phyloP scores from a whole-genome alignment of 2,329 filamentous ascomycete genomes.

The Monosporascus cannonballus region DNA sequence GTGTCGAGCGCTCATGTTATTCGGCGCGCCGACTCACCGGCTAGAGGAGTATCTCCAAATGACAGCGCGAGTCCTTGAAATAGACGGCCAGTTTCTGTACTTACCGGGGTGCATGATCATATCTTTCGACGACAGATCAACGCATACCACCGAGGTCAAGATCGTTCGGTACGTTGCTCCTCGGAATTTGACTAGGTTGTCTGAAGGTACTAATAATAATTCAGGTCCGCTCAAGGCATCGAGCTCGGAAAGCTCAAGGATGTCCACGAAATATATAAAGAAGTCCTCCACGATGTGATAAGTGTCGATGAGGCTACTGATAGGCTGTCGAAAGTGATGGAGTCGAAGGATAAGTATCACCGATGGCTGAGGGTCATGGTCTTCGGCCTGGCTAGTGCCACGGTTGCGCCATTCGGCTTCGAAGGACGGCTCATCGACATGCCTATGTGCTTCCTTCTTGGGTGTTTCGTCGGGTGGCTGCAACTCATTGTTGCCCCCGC shows the following conservation, averaged over 20 bases:
- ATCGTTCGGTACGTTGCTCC: constrained; percentile 47
- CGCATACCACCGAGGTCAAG: constrained; percentile 76
- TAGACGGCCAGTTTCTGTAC: constrained; percentile 82
- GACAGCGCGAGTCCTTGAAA: constrained; percentile 77
- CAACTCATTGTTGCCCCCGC: constrained; percentile 69
- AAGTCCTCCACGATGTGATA: constrained; percentile 66
- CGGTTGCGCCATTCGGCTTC: constrained; percentile 24
- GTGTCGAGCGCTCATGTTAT: constrained; percentile 78
- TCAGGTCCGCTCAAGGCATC: constrained; percentile 52
- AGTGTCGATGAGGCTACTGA: constrained; percentile 23
- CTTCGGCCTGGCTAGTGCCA: constrained; percentile 22
- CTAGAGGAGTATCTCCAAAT: constrained; percentile 86
- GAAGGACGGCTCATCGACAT: constrained; percentile 23
- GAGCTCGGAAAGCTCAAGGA: constrained; percentile 70
- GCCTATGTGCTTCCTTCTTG: constrained; percentile 24
- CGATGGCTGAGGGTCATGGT: constrained; percentile 22
- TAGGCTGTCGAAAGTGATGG: constrained; percentile 17
- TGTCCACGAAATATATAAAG: constrained; percentile 72
- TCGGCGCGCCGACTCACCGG: constrained; percentile 82
- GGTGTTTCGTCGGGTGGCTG: constrained; percentile 33
- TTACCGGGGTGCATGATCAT: constrained; percentile 89
- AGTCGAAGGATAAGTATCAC: constrained; percentile 20
- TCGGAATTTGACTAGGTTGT: background rate
- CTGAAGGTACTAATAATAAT: constrained; percentile 12
- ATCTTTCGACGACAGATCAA: constrained; percentile 68